Percentiles rank a stretch among this genome's conserved stretches.
Conservation (phyloP, 148 eudicot species). For the Rhododendron griersonianum region DNA sequence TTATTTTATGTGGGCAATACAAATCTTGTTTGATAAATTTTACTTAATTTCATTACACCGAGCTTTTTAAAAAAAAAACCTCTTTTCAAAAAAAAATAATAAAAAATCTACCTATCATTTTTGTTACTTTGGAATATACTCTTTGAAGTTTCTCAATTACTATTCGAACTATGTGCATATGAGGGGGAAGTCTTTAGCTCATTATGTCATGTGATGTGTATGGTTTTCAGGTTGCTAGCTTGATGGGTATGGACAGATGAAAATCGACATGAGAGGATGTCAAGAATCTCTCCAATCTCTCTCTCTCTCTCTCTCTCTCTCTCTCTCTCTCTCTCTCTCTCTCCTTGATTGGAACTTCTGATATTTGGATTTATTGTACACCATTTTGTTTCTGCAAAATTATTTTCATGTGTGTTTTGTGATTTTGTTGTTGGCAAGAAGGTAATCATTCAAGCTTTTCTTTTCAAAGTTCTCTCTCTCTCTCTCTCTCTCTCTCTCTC, state of each 20-base stretch:
- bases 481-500: too few species aligned
- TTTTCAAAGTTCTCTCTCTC: not conserved
- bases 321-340: not conserved
- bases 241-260: constrained; percentile 17
- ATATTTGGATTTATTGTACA: constrained; percentile 22
- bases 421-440: not conserved
- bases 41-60: not conserved
- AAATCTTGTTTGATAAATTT: not conserved
- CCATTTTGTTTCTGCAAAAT: constrained; percentile 18
- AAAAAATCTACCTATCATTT: not conserved
- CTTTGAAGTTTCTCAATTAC: not conserved
- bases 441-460: constrained; percentile 11
- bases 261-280: constrained; percentile 58
- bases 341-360: constrained; percentile 2
- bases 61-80: not conserved
- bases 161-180: not conserved
- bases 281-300: constrained; percentile 8
- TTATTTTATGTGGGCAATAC: not conserved
- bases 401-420: constrained; percentile 15
- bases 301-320: not conserved
- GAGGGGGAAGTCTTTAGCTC: not conserved
- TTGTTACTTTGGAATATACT: not conserved
- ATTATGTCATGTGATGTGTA: not conserved
- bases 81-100: not conserved
- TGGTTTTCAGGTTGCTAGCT: constrained; percentile 30